Evolutionary conservation across 2,329 filamentous ascomycete genomes (phyloP).

Genomic region (Myriosclerotinia duriaeana): DNA sequence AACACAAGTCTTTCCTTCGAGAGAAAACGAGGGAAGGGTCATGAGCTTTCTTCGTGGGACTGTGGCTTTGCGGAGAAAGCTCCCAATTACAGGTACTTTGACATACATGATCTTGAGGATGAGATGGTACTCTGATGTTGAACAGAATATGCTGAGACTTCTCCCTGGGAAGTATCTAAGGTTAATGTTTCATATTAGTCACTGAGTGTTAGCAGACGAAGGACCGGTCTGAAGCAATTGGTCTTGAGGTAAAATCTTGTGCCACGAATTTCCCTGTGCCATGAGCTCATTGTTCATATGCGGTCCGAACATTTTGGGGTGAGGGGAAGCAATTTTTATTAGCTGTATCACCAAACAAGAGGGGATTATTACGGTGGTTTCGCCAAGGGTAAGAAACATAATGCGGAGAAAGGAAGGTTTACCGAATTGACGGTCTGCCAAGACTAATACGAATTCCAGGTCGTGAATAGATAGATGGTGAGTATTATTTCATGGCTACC

Average conservation of each 20-base stretch:
- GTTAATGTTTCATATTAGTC: not conserved
- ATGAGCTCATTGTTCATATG: not conserved
- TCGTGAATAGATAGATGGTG: not conserved
- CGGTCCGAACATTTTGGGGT: not conserved
- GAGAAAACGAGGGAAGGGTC: constrained; percentile 44
- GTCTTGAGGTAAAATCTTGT: not conserved
- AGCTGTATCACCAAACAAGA: constrained; percentile 11
- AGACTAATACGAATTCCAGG: not conserved
- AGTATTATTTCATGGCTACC: not conserved
- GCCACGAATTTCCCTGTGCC: not conserved
- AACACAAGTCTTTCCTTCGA: constrained; percentile 46
- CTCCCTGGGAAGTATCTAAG: not conserved
- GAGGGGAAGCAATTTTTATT: not conserved
- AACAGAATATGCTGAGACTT: not conserved
- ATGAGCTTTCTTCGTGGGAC: constrained; percentile 27
- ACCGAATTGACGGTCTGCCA: not conserved
- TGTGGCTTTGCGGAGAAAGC: not conserved
- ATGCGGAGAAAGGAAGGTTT: not conserved
- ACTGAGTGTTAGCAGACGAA: not conserved
- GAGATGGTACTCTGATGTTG: not conserved
- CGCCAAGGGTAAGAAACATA: not conserved
- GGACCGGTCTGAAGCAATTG: constrained; percentile 9
- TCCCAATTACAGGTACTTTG: not conserved
- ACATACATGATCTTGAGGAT: not conserved
- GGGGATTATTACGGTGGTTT: not conserved